These are phyloP conservation scores for Allium fistulosum DNA, from an alignment of 106 monocot species.

Conservation along the genomic window DNA sequence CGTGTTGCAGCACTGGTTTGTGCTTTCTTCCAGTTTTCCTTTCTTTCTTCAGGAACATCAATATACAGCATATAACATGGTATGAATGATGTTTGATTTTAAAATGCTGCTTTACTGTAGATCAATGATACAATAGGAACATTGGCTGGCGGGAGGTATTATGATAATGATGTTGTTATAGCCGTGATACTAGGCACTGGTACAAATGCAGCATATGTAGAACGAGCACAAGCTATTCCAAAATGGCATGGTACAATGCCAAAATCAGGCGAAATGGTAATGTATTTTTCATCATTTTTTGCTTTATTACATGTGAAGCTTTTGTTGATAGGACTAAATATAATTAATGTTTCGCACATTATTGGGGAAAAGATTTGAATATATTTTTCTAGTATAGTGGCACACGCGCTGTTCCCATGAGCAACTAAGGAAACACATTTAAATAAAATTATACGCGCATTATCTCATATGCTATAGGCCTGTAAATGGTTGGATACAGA, in stretches of 20 bases:
- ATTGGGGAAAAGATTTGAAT: no score
- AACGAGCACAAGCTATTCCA: slow-evolving; percentile 83
- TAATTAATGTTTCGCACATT: no score
- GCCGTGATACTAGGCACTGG: slow-evolving; percentile 97
- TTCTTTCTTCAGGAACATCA: not conserved
- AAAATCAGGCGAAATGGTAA: slow-evolving; percentile 95
- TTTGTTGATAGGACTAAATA: no score
- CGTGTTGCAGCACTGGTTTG: slow-evolving; percentile 64
- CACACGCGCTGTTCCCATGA: no score
- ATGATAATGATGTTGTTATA: slow-evolving; percentile 77
- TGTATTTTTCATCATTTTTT: not conserved
- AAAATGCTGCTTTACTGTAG: slow-evolving; percentile 20
- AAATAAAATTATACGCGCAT: no score
- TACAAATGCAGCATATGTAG: slow-evolving; percentile 97
- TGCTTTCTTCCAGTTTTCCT: not conserved
- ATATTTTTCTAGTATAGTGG: no score
- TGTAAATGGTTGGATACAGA: no score
- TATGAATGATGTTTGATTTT: not conserved
- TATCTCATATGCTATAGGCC: no score
- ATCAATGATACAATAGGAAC: slow-evolving; percentile 96
- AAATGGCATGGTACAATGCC: slow-evolving; percentile 83
- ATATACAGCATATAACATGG: not conserved
- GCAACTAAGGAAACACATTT: no score
- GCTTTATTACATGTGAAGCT: no score
- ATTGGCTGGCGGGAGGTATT: slow-evolving; percentile 82